Base-by-base conservation (phyloP, 192 early-diverging fungal genomes). In the Coemansia guatemalensis region DNA sequence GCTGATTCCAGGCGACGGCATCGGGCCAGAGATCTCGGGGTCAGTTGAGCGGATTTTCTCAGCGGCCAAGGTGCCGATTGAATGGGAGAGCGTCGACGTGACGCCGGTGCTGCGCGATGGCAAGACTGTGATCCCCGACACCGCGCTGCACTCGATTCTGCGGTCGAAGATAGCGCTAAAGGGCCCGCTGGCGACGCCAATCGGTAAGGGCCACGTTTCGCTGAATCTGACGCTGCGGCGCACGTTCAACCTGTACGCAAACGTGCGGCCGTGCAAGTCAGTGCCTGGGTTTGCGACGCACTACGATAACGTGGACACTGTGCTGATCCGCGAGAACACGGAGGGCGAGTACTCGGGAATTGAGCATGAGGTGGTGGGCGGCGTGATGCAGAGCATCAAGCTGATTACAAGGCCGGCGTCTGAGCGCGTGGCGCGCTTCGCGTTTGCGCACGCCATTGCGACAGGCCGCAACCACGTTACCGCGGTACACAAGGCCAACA, bases 281-380 rank as follows among this genome's bases (percentile, higher is more conserved):
- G 92, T 99, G 72, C 89, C 89, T 35, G 97, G 97, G 11, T 99
- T 89, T 85, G 93, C 92, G 74, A 99, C 97, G 23, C 92, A 90
- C 53, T 97, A 97, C 74, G 90, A 93, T 65, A 88, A 97, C 73
- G 97, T 99, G 55, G 87, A 99, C 84, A 94, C 95, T 18, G 97
- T 99, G 47, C 85, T 99, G 66, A 99, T 99, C 78, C 93, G 97
- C 76, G 97, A 99, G 81, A 99, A 99, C 89, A 99, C 97, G 21
- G 97, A 99, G 84, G 97, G 97, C 66, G 97, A 99, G 84, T 99
- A 99, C 87, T 95, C 93, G 73, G 97, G 97, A 41, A 97, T 99
- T 72, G 96, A 99, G 83, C 95, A 97, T 83, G 87, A 85, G 67
- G 93, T 98, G 5, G 91, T 98, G 53, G 87, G 91, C 71, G 97